Evolutionary conservation across 352 stramenopile species (phyloP).

Genomic region (Phytophthora europaea): DNA sequence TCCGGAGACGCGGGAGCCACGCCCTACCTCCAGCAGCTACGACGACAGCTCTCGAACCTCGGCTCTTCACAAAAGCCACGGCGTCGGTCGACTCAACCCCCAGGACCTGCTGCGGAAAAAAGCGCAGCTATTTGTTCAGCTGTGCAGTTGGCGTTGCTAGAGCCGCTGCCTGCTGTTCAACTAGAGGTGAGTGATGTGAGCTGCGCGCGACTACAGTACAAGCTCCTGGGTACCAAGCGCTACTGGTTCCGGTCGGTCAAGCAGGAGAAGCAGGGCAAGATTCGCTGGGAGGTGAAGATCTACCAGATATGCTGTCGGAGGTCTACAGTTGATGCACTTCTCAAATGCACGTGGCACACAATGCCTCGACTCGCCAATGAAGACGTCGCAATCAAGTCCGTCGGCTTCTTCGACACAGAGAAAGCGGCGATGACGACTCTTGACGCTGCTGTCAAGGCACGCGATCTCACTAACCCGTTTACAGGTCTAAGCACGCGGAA

Average conservation of each 20-base stretch:
- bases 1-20: constrained; percentile 13
- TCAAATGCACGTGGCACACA: constrained; percentile 45
- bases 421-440: constrained; percentile 49
- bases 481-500: constrained; percentile 31
- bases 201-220: constrained; percentile 67
- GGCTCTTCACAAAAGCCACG: constrained; percentile 22
- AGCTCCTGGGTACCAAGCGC: constrained; percentile 61
- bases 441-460: constrained; percentile 46
- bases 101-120: constrained; percentile 37
- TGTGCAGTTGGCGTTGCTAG: constrained; percentile 23
- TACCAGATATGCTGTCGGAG: constrained; percentile 65
- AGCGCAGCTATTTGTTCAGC: constrained; percentile 29
- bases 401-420: constrained; percentile 75
- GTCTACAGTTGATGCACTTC: constrained; percentile 39
- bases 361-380: constrained; percentile 47
- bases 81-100: constrained; percentile 15
- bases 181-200: constrained; percentile 58
- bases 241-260: constrained; percentile 82
- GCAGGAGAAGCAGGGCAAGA: constrained; percentile 65
- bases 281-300: constrained; percentile 68
- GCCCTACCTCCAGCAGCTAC: constrained; percentile 29
- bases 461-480: constrained; percentile 57
- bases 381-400: constrained; percentile 55
- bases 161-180: constrained; percentile 20
- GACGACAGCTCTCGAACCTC: constrained; percentile 25